Conservation (phyloP, 2,329 filamentous ascomycete genomes). For the Xylaria sp. region DNA sequence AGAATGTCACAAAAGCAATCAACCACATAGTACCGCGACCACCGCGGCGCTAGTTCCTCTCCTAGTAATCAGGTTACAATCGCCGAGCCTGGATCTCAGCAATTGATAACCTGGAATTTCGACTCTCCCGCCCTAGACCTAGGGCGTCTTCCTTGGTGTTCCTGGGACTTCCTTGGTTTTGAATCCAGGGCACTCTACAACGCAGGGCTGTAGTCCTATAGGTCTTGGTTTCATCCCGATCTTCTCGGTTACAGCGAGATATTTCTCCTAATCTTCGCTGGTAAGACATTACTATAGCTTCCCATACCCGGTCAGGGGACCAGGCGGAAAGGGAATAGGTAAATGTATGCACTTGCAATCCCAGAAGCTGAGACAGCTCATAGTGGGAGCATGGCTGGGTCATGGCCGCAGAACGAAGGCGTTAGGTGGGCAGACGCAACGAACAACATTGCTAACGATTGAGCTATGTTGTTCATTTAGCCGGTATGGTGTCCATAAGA, state of each 20-base stretch:
- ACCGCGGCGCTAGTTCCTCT: conserved; percentile 38
- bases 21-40: conserved; percentile 31
- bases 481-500: conserved; percentile 53
- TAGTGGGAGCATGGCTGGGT: conserved; percentile 35
- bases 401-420: conserved; percentile 26
- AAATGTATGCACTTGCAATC: conserved; percentile 48
- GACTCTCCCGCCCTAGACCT: conserved; percentile 22
- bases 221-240: conserved; percentile 25
- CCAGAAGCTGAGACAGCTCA: conserved; percentile 37
- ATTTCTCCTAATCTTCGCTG: conserved; percentile 18
- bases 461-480: conserved; percentile 52
- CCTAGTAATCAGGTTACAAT: conserved; percentile 22
- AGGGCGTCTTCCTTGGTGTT: conserved; percentile 17
- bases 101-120: conserved; percentile 22
- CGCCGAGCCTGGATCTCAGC: conserved; percentile 20
- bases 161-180: conserved; percentile 27
- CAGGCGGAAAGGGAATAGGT: conserved; percentile 22
- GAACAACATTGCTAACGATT: neutral
- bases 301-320: conserved; percentile 23
- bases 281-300: conserved; percentile 28
- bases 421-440: conserved; percentile 25
- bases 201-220: conserved; percentile 26
- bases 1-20: conserved; percentile 31
- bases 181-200: conserved; percentile 30
- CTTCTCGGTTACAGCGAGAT: conserved; percentile 27